A percentile compares a stretch with the other conserved stretches of the same genome.
phyloP scores from a whole-genome alignment of 371 early-diverging fungal genomes.

The Nosema muscidifuracis region DNA sequence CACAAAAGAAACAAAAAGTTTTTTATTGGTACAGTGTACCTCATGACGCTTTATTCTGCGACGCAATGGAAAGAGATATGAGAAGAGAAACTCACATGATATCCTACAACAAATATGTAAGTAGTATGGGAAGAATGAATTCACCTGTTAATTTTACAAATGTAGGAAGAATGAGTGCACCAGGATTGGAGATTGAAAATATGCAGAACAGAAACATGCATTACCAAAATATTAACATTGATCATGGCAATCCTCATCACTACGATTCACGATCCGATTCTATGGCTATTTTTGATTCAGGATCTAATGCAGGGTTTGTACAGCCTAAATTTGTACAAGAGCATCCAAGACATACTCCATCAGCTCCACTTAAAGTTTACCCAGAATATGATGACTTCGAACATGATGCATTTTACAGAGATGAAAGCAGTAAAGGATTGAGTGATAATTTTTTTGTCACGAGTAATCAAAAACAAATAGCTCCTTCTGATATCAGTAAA shows the following conservation, averaged over 20 bases:
- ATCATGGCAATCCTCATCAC: background rate
- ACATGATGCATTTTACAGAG: slow-evolving; percentile 3
- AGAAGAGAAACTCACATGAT: slow-evolving; percentile 71
- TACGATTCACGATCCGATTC: background rate
- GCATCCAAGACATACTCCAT: background rate
- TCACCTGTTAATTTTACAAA: slow-evolving; percentile 7
- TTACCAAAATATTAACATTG: background rate
- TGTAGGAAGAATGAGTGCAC: background rate
- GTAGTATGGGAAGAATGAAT: slow-evolving; percentile 11
- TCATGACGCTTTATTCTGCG: slow-evolving; percentile 85
- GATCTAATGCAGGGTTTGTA: too few relatives aligned
- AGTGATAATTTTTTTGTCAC: background rate
- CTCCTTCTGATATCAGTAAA: background rate
- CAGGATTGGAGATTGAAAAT: background rate
- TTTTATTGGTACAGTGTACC: slow-evolving; percentile 96
- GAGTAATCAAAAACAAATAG: slow-evolving; percentile 3
- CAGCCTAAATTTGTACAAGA: background rate
- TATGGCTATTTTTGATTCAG: background rate
- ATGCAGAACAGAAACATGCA: background rate
- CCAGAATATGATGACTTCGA: slow-evolving; percentile 1
- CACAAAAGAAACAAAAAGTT: slow-evolving; percentile 96
- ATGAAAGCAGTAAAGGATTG: background rate
- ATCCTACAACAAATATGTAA: slow-evolving; percentile 60
- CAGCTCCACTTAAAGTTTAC: background rate
- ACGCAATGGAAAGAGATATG: slow-evolving; percentile 93